Evolutionary conservation across 306 rosid genomes (phyloP).

Genomic region (Aeschynomene evenia): DNA sequence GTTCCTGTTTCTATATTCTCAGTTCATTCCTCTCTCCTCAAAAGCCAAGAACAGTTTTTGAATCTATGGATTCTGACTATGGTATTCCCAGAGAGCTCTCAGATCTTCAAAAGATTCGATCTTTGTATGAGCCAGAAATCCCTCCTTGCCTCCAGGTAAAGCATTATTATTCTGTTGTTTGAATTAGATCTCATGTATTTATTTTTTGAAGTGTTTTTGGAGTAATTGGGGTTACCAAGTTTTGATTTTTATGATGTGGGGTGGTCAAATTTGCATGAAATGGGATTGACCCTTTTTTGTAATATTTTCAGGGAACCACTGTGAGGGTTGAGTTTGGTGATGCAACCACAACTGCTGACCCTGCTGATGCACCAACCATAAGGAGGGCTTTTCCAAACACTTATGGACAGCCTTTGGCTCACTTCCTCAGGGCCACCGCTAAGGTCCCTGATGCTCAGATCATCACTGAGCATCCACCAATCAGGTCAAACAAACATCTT

Average conservation of each 20-base stretch:
- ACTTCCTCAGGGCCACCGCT: slow-evolving; percentile 92
- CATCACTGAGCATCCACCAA: slow-evolving; percentile 76
- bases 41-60: background rate
- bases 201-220: background rate
- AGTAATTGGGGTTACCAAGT: background rate
- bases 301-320: slow-evolving; percentile 68
- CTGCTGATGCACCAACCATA: slow-evolving; percentile 63
- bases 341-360: slow-evolving; percentile 72
- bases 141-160: slow-evolving; percentile 71
- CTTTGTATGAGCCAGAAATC: slow-evolving; percentile 71
- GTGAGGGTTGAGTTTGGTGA: slow-evolving; percentile 98
- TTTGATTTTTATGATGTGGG: slow-evolving; percentile 2
- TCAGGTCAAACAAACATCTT: slow-evolving; percentile 43
- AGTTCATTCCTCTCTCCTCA: background rate
- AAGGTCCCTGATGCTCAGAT: slow-evolving; percentile 93
- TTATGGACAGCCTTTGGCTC: slow-evolving; percentile 90
- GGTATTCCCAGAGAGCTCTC: slow-evolving; percentile 94
- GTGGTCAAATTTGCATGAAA: slow-evolving; percentile 6
- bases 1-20: background rate
- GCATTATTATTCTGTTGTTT: background rate
- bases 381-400: slow-evolving; percentile 70
- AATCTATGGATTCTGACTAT: slow-evolving; percentile 76
- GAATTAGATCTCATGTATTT: slow-evolving; percentile 24
- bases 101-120: slow-evolving; percentile 72
- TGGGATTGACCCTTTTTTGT: slow-evolving; percentile 16